Evolutionary conservation across 2,329 filamentous ascomycete species (phyloP).

Genomic region (Ilyonectria destructans): DNA sequence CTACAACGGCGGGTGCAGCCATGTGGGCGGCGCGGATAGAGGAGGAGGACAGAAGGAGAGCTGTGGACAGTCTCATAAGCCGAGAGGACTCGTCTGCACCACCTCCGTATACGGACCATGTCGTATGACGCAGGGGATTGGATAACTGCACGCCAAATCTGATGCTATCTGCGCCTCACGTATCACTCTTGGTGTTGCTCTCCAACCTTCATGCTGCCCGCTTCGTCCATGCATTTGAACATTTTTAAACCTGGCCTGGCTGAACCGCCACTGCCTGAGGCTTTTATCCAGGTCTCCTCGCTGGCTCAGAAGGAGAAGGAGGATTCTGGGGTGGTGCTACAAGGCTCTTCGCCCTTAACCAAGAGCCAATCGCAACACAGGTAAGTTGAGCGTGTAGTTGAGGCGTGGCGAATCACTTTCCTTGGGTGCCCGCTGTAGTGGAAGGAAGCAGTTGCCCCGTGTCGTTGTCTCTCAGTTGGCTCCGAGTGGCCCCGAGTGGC

Average conservation of each 20-base stretch:
- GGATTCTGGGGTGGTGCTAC: neutral
- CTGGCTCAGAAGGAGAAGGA: neutral
- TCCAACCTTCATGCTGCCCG: neutral
- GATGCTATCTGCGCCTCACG: neutral
- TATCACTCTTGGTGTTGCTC: neutral
- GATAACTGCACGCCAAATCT: neutral
- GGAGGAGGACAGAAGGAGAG: conserved; percentile 60
- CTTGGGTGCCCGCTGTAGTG: neutral
- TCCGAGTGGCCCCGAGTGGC: neutral
- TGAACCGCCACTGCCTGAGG: neutral
- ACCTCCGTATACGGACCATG: conserved; percentile 51
- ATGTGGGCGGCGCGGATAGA: conserved; percentile 90
- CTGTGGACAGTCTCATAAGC: conserved; percentile 26
- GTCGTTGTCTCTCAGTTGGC: neutral
- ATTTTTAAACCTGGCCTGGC: too few relatives aligned
- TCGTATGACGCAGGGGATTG: conserved; percentile 31
- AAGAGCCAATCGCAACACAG: neutral
- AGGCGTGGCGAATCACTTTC: neutral
- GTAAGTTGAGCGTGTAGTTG: neutral
- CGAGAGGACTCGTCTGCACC: conserved; percentile 43
- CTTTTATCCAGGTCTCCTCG: neutral
- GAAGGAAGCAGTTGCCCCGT: neutral
- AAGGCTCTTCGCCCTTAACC: neutral
- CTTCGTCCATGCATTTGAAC: neutral
- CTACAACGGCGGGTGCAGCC: conserved; percentile 86